Evolutionary conservation across 257 asterid genomes (phyloP).

Genomic region (Linderniella brevidens): DNA sequence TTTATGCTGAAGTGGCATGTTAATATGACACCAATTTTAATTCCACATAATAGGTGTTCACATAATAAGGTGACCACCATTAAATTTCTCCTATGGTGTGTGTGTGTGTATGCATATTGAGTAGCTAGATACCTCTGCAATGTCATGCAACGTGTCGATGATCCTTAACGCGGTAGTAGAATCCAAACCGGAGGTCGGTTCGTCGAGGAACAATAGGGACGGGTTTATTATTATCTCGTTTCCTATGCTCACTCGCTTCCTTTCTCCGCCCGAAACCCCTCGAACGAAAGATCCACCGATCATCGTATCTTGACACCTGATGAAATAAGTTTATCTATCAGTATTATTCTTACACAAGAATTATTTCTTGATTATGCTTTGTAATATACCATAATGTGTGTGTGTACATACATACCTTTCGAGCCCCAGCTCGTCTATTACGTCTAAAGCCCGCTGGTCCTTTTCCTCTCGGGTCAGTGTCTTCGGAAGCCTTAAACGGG

Average conservation of each 20-base stretch:
- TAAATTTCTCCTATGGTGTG: too few species aligned
- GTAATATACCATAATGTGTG: not conserved
- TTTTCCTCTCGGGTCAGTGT: slow-evolving; percentile 58
- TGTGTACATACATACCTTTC: slow-evolving; percentile 35
- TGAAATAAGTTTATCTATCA: not conserved
- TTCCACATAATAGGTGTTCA: too few species aligned
- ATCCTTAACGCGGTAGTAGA: slow-evolving; percentile 92
- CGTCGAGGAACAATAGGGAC: slow-evolving; percentile 76
- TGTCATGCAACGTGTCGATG: slow-evolving; percentile 60
- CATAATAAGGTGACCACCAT: too few species aligned
- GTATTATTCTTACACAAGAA: not conserved
- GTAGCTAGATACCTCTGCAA: slow-evolving; percentile 69
- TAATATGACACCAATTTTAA: too few species aligned
- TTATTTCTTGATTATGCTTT: not conserved
- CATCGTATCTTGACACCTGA: slow-evolving; percentile 93
- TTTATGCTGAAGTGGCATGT: not conserved
- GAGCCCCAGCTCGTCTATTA: slow-evolving; percentile 69
- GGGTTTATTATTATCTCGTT: slow-evolving; percentile 89
- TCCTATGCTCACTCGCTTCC: slow-evolving; percentile 87
- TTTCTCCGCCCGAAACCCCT: slow-evolving; percentile 98
- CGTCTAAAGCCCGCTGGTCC: slow-evolving; percentile 55
- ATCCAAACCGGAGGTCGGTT: slow-evolving; percentile 95
- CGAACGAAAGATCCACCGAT: slow-evolving; percentile 92
- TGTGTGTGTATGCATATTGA: too few species aligned
- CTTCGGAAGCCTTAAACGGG: slow-evolving; percentile 66